A percentile compares a stretch with the other conserved stretches of the same genome.
phyloP scores from a whole-genome alignment of 2,329 filamentous ascomycete species.

The Cercospora sesami region DNA sequence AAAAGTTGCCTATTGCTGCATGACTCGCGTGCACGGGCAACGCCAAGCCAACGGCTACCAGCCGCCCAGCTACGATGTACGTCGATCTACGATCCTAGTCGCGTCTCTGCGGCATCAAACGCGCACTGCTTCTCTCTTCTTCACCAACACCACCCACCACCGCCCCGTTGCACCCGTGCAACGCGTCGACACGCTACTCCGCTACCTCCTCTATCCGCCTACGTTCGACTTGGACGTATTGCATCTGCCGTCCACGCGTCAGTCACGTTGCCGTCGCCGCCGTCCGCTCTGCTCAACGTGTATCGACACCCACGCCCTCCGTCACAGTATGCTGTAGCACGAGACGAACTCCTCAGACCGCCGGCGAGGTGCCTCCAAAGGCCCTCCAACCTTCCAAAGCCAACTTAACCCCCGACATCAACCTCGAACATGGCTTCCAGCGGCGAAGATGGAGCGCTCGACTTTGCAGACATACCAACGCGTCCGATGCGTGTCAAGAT shows the following conservation, averaged over 20 bases:
- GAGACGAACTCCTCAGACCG: conserved; percentile 30
- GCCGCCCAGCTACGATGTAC: background rate
- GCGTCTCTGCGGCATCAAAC: background rate
- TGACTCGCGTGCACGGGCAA: background rate
- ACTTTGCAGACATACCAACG: conserved; percentile 40
- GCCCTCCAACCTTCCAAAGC: conserved; percentile 14
- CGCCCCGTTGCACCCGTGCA: conserved; percentile 6
- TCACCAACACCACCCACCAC: background rate
- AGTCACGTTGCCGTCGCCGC: background rate
- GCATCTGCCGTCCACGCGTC: background rate
- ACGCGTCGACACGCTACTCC: background rate
- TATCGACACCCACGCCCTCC: background rate
- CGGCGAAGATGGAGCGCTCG: conserved; percentile 24
- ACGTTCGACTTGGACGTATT: background rate
- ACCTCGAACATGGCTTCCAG: conserved; percentile 32
- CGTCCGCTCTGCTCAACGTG: conserved; percentile 7
- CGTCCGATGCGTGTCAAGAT: conserved; percentile 74
- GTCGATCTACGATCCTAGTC: conserved; percentile 4
- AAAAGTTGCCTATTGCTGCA: conserved; percentile 3
- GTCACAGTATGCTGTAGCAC: conserved; percentile 35
- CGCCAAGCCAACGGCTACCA: background rate
- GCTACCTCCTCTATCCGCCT: background rate
- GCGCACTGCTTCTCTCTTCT: conserved; percentile 4
- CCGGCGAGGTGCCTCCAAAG: conserved; percentile 25
- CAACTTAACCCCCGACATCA: conserved; percentile 26